Conservation (phyloP, 2,329 filamentous ascomycete species). For the Sphaerulina vaccinii region DNA sequence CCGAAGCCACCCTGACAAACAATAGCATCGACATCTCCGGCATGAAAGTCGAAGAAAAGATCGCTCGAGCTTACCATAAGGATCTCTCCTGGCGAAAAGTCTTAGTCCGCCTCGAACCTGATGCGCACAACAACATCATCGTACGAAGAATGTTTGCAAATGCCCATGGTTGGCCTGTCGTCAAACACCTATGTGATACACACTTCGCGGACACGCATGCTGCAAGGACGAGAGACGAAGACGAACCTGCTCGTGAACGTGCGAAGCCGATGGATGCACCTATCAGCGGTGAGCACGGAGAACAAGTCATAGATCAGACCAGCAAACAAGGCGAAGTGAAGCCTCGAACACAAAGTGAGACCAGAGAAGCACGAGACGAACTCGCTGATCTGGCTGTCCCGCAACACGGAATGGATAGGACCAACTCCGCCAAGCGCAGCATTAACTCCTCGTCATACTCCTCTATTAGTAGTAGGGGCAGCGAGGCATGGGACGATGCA, state of each 20-base stretch:
- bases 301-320: slow-evolving; percentile 42
- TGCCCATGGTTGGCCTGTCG: slow-evolving; percentile 94
- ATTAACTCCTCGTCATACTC: slow-evolving; percentile 14
- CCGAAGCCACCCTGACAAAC: slow-evolving; percentile 9
- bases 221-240: slow-evolving; percentile 65
- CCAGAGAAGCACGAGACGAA: slow-evolving; percentile 47
- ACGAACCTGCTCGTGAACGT: slow-evolving; percentile 66
- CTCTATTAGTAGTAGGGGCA: slow-evolving; percentile 32
- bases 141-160: slow-evolving; percentile 96
- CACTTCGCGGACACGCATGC: slow-evolving; percentile 79
- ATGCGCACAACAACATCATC: slow-evolving; percentile 98
- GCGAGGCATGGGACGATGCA: slow-evolving; percentile 50
- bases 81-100: slow-evolving; percentile 96
- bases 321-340: slow-evolving; percentile 34
- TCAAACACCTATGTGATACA: slow-evolving; percentile 90
- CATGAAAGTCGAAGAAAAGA: slow-evolving; percentile 96
- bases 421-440: slow-evolving; percentile 24
- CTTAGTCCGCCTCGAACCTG: slow-evolving; percentile 88
- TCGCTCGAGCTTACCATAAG: slow-evolving; percentile 89
- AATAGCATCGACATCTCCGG: slow-evolving; percentile 53
- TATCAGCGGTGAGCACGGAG: slow-evolving; percentile 50
- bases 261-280: slow-evolving; percentile 57
- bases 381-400: slow-evolving; percentile 40
- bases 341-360: slow-evolving; percentile 49
- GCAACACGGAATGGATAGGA: slow-evolving; percentile 31